Evolutionary conservation across 2,329 filamentous ascomycete genomes (phyloP).

Genomic region (Sporothrix dimorphospora): DNA sequence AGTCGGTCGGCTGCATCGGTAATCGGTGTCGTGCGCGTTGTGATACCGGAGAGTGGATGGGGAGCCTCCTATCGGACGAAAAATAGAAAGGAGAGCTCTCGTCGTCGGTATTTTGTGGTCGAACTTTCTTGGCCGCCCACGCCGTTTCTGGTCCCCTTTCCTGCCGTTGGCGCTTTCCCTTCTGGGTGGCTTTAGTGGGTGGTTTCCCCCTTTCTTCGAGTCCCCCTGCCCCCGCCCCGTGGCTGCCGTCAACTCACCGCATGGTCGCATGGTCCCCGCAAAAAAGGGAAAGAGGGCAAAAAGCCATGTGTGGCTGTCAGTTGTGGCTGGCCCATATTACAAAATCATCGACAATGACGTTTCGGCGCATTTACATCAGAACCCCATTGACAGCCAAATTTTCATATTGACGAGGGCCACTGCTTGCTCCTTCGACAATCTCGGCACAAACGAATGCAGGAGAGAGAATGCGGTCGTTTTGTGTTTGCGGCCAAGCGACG

Average conservation of each 20-base stretch:
- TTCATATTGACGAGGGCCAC: not conserved
- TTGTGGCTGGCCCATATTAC: slow-evolving; percentile 22
- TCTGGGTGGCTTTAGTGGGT: slow-evolving; percentile 23
- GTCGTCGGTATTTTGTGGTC: slow-evolving; percentile 10
- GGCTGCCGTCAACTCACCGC: slow-evolving; percentile 22
- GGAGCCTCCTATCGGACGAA: not conserved
- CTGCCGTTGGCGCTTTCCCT: slow-evolving; percentile 23
- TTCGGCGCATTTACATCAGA: not conserved
- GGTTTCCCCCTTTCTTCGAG: slow-evolving; percentile 25
- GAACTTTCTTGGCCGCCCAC: slow-evolving; percentile 7
- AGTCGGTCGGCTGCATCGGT: not conserved
- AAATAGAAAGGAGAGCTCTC: slow-evolving; percentile 10
- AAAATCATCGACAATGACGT: slow-evolving; percentile 8
- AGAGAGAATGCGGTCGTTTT: slow-evolving; percentile 28
- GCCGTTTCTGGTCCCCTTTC: slow-evolving; percentile 21
- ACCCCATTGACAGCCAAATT: not conserved
- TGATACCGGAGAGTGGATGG: not conserved
- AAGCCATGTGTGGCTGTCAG: slow-evolving; percentile 20
- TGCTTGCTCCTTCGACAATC: not conserved
- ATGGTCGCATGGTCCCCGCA: slow-evolving; percentile 22
- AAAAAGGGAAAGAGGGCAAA: not conserved
- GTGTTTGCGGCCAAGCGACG: slow-evolving; percentile 28
- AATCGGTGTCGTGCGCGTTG: not conserved
- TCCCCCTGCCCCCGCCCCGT: slow-evolving; percentile 25
- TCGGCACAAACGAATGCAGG: not conserved